Base-by-base conservation (phyloP, 805 yeast genomes). In the Isabelozyma rhagii region DNA sequence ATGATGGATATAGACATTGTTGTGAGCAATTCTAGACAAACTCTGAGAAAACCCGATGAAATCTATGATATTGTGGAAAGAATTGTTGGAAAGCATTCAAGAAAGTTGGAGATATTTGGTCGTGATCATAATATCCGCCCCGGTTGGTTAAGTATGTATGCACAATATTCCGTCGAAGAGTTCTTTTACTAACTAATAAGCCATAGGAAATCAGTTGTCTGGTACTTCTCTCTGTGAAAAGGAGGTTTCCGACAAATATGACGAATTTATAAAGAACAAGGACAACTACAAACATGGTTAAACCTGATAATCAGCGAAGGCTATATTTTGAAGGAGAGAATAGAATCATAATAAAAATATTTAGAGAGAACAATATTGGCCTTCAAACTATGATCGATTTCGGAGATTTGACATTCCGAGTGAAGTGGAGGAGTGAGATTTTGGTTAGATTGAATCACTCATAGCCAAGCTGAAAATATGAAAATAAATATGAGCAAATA, bases 1-100 rank as follows among this genome's bases (percentile, higher is more conserved):
- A 75, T 80, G 29, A 65, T 87, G 14, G 97, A 92, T 63, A 72
- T 85, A 3, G 97, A 92, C 61, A 69, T 86, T 6, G 75, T 92
- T 41, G 93, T 90, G 1, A 85, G 96, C 8, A 77, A 86, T 1
- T 88, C 97, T 0, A 77, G 97, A 56, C 97, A 92, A 61, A 88
- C 96, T 0, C 84, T 90, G 58, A 77, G 96, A 55, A 92, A 92
- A 63, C 98, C 98, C 0, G 97, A 89, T 63, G 97, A 92, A 61
- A 74, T 79, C 11, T 92, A 92, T 62, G 94, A 85, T 8, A 82
- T 93, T 52, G 85, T 87, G 11, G 97, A 93, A 56, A 72, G 97
- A 50, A 61, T 92, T 41, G 97, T 85, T 4, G 97, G 97, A 0
- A 73, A 73, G 3, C 80, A 83, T 51, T 79, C 91, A 4, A 73